Percentiles rank a stretch among this genome's conserved stretches.
Evolutionary conservation across 2,329 filamentous ascomycete genomes (phyloP).

Genomic region (Escovopsis sp.): DNA sequence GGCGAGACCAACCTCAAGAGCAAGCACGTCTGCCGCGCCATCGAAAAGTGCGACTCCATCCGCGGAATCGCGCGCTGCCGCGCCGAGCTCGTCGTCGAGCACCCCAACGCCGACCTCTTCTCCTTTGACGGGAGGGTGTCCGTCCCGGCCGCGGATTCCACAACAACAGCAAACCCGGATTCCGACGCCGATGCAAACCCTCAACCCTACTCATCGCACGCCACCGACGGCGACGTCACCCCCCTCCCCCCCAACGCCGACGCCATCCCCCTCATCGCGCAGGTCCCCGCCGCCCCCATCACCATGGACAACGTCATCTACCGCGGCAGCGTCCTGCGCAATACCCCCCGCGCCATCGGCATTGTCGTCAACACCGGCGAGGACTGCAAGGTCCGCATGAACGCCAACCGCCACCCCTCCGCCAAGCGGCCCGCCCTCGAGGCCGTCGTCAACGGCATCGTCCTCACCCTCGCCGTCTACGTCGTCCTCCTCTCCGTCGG

Average conservation of each 20-base stretch:
- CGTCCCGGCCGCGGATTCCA: conserved; percentile 36
- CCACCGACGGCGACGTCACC: no score
- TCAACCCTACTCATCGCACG: no score
- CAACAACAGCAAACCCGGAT: no score
- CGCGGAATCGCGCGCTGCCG: conserved; percentile 35
- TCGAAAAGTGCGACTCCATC: conserved; percentile 41
- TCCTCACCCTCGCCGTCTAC: conserved; percentile 65
- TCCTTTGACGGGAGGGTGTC: conserved; percentile 57
- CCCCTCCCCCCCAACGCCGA: no score
- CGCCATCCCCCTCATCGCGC: no score
- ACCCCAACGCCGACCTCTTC: conserved; percentile 65
- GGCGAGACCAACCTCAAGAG: conserved; percentile 72
- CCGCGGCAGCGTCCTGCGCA: conserved; percentile 70
- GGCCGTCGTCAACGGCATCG: conserved; percentile 60
- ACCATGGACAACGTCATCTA: conserved; percentile 75
- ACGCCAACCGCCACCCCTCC: conserved; percentile 73
- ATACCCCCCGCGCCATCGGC: conserved; percentile 58
- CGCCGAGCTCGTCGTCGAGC: conserved; percentile 55
- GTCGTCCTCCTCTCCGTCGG: conserved; percentile 67
- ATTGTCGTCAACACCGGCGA: conserved; percentile 80
- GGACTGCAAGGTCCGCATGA: conserved; percentile 87
- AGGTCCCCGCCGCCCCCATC: conserved; percentile 52
- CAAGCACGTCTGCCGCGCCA: conserved; percentile 49
- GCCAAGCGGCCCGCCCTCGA: conserved; percentile 74
- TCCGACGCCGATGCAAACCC: no score